These are phyloP conservation scores for Xylaria hypoxylon DNA, from an alignment of 2,329 filamentous ascomycete genomes.

Conservation along the genomic window DNA sequence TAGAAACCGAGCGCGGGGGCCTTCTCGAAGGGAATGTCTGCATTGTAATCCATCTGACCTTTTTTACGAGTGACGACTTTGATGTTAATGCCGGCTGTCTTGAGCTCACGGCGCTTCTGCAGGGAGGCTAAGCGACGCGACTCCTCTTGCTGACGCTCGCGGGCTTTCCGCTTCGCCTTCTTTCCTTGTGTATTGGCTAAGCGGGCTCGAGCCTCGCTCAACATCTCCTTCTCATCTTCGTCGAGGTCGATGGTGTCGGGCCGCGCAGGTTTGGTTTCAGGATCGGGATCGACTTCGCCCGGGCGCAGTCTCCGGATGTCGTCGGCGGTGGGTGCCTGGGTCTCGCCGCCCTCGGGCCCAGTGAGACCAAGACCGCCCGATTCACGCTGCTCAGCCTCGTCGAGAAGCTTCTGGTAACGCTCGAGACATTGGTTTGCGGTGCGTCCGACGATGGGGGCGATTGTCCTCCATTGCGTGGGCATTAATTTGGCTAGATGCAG, in stretches of 20 bases:
- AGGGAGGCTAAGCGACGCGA: slow-evolving; percentile 88
- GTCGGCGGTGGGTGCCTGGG: slow-evolving; percentile 88
- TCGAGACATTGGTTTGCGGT: slow-evolving; percentile 98
- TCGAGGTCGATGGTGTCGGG: slow-evolving; percentile 98
- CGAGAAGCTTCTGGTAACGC: slow-evolving; percentile 94
- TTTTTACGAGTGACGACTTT: slow-evolving; percentile 92
- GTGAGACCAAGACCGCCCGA: slow-evolving; percentile 82
- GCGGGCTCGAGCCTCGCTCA: slow-evolving; percentile 95
- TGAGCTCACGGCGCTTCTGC: slow-evolving; percentile 95
- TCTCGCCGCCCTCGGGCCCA: slow-evolving; percentile 88
- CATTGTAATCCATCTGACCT: slow-evolving; percentile 99
- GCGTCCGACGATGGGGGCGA: slow-evolving; percentile 94
- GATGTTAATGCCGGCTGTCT: slow-evolving; percentile 98
- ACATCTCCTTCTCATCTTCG: slow-evolving; percentile 99
- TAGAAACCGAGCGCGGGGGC: slow-evolving; percentile 90
- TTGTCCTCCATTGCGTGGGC: slow-evolving; percentile 99
- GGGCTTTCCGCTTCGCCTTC: slow-evolving; percentile 97
- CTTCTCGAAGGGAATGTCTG: slow-evolving; percentile 97
- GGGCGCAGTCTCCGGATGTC: slow-evolving; percentile 89
- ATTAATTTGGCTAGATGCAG: slow-evolving; percentile 97
- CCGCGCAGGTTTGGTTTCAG: slow-evolving; percentile 93
- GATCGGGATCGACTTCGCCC: slow-evolving; percentile 96
- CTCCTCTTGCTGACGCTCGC: slow-evolving; percentile 95
- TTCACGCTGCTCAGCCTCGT: slow-evolving; percentile 93
- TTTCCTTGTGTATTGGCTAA: slow-evolving; percentile 98